Percentiles rank a stretch among this genome's conserved stretches.
Conservation (phyloP, 306 rosid species). For the Lathyrus oleraceus region DNA sequence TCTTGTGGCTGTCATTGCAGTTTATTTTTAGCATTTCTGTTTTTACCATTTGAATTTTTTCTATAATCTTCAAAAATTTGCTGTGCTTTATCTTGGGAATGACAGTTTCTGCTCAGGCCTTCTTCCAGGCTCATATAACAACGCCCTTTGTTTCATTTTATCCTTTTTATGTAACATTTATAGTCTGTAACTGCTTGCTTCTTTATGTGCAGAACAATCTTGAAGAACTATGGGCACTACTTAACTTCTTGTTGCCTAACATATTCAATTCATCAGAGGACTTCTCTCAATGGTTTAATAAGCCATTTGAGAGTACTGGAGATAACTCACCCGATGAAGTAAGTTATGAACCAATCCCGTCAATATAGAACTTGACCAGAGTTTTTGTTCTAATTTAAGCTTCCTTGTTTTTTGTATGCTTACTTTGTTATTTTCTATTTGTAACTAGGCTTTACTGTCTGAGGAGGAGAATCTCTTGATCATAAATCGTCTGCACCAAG, state of each 20-base stretch:
- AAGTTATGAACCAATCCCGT: conserved; percentile 37
- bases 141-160: conserved; percentile 12
- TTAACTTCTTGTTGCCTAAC: conserved; percentile 96
- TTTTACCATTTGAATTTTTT: conserved; percentile 16
- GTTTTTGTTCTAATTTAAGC: conserved; percentile 4
- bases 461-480: conserved; percentile 99
- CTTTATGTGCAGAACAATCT: conserved; percentile 81
- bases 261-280: conserved; percentile 95
- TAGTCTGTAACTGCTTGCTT: conserved; percentile 35
- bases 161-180: conserved; percentile 13
- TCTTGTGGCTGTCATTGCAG: conserved; percentile 43
- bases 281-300: conserved; percentile 99
- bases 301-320: conserved; percentile 92
- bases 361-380: conserved; percentile 21
- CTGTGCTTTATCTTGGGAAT: conserved; percentile 17
- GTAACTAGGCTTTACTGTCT: conserved; percentile 80
- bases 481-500: conserved; percentile 99
- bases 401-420: conserved; percentile 28
- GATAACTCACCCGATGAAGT: conserved; percentile 93
- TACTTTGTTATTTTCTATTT: conserved; percentile 32
- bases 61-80: background rate
- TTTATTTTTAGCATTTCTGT: conserved; percentile 39
- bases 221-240: conserved; percentile 97
- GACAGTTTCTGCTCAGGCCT: conserved; percentile 23
- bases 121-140: conserved; percentile 17